phyloP scores from a whole-genome alignment of 192 early-diverging fungal genomes.

The Mycoemilia scoparia region DNA sequence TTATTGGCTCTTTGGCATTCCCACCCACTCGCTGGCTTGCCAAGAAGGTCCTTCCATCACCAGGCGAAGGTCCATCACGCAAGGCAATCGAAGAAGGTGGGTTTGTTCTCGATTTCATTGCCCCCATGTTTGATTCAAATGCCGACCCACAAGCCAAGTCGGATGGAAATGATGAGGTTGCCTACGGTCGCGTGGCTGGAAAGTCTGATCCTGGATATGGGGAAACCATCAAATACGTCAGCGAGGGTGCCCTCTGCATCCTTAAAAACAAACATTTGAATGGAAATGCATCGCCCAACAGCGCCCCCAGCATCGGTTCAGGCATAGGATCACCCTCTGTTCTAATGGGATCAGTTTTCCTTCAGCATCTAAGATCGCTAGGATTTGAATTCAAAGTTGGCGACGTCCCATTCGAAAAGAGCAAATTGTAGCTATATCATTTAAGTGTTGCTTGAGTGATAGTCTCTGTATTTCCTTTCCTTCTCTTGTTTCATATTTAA shows the following conservation, averaged over 20 bases:
- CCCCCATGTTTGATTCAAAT: neutral
- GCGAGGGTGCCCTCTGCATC: conserved; percentile 62
- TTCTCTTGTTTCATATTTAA: no score
- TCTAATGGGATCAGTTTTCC: no score
- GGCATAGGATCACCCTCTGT: no score
- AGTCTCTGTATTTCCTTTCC: no score
- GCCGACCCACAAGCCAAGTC: neutral
- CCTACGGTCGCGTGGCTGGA: conserved; percentile 26
- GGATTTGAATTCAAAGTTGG: no score
- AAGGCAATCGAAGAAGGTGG: conserved; percentile 32
- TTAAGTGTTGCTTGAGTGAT: no score
- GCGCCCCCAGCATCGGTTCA: no score
- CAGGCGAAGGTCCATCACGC: conserved; percentile 48
- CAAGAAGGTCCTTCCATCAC: conserved; percentile 35
- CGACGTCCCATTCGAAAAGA: no score
- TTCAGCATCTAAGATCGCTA: no score
- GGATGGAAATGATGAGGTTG: neutral
- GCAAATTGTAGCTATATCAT: no score
- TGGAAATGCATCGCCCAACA: no score
- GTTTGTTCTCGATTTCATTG: conserved; percentile 20
- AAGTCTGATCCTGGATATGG: conserved; percentile 65
- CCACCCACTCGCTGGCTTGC: conserved; percentile 28
- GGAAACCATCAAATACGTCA: conserved; percentile 60
- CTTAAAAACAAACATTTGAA: no score
- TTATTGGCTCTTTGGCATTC: conserved; percentile 22